phyloP scores from a whole-genome alignment of 495 filamentous ascomycete species.

The Talaromyces adpressus region DNA sequence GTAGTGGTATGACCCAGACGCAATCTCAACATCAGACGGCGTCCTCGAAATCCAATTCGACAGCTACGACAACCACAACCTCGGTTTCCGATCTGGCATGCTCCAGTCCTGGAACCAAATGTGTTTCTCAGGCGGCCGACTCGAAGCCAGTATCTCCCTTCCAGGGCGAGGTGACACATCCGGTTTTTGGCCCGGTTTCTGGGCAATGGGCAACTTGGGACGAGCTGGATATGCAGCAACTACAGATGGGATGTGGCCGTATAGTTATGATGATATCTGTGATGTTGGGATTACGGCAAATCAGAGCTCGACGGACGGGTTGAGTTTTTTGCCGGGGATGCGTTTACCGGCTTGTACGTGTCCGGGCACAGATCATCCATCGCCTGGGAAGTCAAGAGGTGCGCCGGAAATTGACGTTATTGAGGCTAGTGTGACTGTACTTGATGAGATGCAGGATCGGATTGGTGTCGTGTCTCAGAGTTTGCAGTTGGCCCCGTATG shows the following conservation, averaged over 20 bases:
- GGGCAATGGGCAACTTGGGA: constrained; percentile 71
- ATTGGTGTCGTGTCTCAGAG: constrained; percentile 65
- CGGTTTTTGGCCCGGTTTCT: constrained; percentile 78
- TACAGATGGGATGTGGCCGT: constrained; percentile 74
- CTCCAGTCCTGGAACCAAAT: constrained; percentile 75
- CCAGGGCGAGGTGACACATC: constrained; percentile 61
- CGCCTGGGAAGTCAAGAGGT: constrained; percentile 59
- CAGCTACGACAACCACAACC: constrained; percentile 57
- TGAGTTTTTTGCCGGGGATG: constrained; percentile 69
- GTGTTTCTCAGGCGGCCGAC: constrained; percentile 67
- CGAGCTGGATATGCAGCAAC: constrained; percentile 63
- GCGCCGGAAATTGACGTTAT: constrained; percentile 74
- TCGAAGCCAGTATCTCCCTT: constrained; percentile 73
- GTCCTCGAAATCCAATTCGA: constrained; percentile 62
- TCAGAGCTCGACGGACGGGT: constrained; percentile 60
- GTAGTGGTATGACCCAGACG: constrained; percentile 77
- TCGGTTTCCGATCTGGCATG: constrained; percentile 76
- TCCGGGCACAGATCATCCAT: constrained; percentile 58
- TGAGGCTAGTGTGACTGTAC: constrained; percentile 55
- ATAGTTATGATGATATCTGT: constrained; percentile 66
- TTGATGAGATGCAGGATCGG: constrained; percentile 39
- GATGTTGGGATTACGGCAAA: constrained; percentile 75
- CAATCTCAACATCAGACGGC: constrained; percentile 60
- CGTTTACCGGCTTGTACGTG: constrained; percentile 66
- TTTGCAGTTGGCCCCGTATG: constrained; percentile 68